These are phyloP conservation scores for Melaleuca alternifolia DNA, from an alignment of 345 rosid species.

Conservation along the genomic window DNA sequence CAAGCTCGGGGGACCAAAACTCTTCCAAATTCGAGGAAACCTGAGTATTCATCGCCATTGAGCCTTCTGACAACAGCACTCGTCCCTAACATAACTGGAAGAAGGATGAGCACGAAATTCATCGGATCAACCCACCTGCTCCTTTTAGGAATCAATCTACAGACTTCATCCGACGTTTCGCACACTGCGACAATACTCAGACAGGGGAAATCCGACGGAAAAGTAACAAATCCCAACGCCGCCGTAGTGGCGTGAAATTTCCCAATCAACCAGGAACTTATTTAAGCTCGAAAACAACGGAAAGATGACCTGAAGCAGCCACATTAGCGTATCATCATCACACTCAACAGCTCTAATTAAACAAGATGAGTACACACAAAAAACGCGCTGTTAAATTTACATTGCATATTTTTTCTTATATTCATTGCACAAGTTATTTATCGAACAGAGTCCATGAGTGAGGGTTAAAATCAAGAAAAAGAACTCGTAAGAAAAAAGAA, in stretches of 20 bases:
- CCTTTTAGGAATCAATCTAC: neutral
- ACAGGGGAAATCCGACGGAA: neutral
- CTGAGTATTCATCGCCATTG: neutral
- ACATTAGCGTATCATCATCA: neutral
- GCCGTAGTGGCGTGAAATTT: neutral
- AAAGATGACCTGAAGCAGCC: neutral
- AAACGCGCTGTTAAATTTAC: neutral
- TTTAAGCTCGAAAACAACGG: neutral
- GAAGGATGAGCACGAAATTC: neutral
- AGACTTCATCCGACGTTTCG: neutral
- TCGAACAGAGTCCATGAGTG: slow-evolving; percentile 23
- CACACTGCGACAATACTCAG: neutral
- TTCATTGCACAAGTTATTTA: slow-evolving; percentile 45
- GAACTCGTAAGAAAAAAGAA: neutral
- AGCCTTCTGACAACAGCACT: neutral
- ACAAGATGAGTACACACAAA: neutral
- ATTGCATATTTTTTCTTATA: neutral
- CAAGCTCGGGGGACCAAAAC: neutral
- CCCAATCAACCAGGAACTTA: neutral
- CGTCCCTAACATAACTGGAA: neutral
- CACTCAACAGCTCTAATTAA: neutral
- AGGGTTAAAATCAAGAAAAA: neutral
- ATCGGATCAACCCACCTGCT: neutral
- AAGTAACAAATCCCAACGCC: neutral
- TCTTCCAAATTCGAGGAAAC: neutral